Evolutionary conservation across 176 grass and related monocot species (phyloP).

Genomic region (Cymbopogon citratus): DNA sequence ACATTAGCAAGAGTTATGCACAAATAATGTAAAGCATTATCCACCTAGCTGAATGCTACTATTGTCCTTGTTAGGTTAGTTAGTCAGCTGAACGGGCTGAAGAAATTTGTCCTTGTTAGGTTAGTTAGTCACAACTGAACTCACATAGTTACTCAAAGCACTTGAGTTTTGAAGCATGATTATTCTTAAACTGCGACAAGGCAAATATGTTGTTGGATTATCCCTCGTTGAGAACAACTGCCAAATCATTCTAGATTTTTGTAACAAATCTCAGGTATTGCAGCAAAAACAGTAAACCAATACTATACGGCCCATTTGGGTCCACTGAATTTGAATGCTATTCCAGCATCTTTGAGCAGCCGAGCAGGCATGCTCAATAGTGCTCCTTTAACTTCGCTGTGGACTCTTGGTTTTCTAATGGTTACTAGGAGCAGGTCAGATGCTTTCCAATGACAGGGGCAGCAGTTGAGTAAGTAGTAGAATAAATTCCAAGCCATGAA

Average conservation of each 20-base stretch:
- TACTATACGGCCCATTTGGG: neutral
- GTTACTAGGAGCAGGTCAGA: neutral
- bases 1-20: neutral
- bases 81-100: too few relatives aligned
- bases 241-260: neutral
- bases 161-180: neutral
- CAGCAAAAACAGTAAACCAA: neutral
- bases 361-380: neutral
- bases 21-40: constrained; percentile 13
- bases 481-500: neutral
- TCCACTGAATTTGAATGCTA: neutral
- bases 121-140: neutral
- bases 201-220: neutral
- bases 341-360: neutral
- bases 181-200: neutral
- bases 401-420: neutral
- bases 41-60: constrained; percentile 1
- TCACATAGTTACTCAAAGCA: neutral
- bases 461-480: neutral
- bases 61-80: neutral
- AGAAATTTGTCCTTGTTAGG: too few relatives aligned
- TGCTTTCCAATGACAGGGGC: neutral
- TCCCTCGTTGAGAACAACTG: neutral
- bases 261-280: neutral
- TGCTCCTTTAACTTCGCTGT: neutral